phyloP scores from a whole-genome alignment of 2,329 filamentous ascomycete genomes.

The Trichoderma lentiforme region DNA sequence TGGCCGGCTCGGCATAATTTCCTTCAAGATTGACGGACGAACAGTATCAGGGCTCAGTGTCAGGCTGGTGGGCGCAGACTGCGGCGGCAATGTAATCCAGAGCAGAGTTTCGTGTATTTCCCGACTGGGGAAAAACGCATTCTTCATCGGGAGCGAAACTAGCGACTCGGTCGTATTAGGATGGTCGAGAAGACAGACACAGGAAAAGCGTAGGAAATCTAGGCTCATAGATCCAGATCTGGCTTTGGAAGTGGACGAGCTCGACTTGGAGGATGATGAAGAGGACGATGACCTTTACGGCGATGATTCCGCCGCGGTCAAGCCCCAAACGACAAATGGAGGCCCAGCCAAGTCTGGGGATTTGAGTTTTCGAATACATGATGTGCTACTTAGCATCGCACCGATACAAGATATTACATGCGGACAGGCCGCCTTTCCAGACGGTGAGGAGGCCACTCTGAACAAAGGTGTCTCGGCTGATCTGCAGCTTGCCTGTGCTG shows the following conservation, averaged over 20 bases:
- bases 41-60: conserved; percentile 86
- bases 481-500: conserved; percentile 57
- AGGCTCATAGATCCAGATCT: conserved; percentile 54
- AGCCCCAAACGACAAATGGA: conserved; percentile 40
- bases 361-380: conserved; percentile 72
- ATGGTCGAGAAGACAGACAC: conserved; percentile 67
- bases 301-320: conserved; percentile 62
- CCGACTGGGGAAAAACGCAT: conserved; percentile 60
- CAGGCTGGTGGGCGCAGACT: conserved; percentile 58
- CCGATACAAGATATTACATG: conserved; percentile 74
- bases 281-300: conserved; percentile 59
- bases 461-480: conserved; percentile 50
- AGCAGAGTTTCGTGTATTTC: conserved; percentile 66
- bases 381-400: conserved; percentile 72
- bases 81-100: conserved; percentile 61
- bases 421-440: conserved; percentile 52
- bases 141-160: conserved; percentile 86
- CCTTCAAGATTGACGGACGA: conserved; percentile 83
- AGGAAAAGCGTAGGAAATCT: conserved; percentile 63
- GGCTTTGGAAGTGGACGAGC: conserved; percentile 49
- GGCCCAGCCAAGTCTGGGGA: conserved; percentile 54
- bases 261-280: conserved; percentile 59
- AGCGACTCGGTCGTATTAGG: conserved; percentile 77
- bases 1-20: conserved; percentile 71
- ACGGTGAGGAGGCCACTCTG: conserved; percentile 44